Conservation (phyloP, 257 asterid species). For the Solanum acaule region DNA sequence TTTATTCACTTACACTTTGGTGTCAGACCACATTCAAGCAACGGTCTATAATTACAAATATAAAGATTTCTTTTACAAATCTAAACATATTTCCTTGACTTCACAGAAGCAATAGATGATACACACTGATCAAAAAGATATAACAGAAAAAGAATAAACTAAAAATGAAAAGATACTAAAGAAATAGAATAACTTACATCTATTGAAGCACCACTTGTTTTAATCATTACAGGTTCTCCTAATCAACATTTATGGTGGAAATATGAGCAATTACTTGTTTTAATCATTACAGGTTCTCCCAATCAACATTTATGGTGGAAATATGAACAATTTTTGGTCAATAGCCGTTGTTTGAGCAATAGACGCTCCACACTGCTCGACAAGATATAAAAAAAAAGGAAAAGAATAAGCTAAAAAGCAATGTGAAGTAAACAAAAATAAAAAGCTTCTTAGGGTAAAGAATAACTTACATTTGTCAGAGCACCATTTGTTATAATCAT, state of each 20-base stretch:
- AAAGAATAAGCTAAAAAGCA: neutral
- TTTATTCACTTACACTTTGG: too few species aligned
- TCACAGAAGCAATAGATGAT: neutral
- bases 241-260: too few species aligned
- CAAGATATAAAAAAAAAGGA: neutral
- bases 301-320: too few species aligned
- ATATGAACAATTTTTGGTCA: neutral
- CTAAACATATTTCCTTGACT: neutral
- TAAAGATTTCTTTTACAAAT: too few species aligned
- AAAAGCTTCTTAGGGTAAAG: neutral
- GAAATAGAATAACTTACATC: neutral
- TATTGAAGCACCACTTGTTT: neutral
- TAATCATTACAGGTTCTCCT: too few species aligned
- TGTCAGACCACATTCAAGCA: too few species aligned
- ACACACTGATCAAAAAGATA: neutral
- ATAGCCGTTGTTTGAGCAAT: neutral
- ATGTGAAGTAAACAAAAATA: neutral
- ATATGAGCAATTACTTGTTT: too few species aligned
- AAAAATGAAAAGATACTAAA: neutral
- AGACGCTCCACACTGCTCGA: neutral
- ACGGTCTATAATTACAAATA: too few species aligned
- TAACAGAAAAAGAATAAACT: neutral
- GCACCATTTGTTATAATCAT: neutral
- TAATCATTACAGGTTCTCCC: too few species aligned
- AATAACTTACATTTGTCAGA: neutral